phyloP scores from a whole-genome alignment of 1,284 basidiomycete species.

The Gastroboletus turbinatus region DNA sequence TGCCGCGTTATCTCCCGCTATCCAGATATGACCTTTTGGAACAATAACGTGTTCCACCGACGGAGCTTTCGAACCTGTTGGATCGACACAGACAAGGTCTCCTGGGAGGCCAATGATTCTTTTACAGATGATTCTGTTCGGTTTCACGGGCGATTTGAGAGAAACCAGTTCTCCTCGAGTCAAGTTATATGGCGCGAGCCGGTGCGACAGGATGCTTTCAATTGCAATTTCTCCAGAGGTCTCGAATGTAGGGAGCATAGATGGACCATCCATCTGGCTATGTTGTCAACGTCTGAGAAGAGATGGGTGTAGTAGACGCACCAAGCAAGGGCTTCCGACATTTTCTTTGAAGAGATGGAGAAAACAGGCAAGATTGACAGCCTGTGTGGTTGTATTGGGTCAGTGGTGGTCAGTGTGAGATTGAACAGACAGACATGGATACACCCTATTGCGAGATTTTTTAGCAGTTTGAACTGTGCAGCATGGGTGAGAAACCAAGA shows the following conservation, averaged over 20 bases:
- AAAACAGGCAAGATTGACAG: constrained; percentile 51
- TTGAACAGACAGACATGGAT: constrained; percentile 28
- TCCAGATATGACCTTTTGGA: constrained; percentile 88
- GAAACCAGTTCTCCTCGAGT: constrained; percentile 83
- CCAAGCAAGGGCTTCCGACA: constrained; percentile 54
- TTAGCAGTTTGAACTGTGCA: constrained; percentile 17
- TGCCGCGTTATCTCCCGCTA: constrained; percentile 86
- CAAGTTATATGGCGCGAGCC: constrained; percentile 53
- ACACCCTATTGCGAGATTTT: constrained; percentile 24
- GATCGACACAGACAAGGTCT: constrained; percentile 89
- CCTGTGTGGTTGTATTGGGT: constrained; percentile 33
- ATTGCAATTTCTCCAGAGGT: constrained; percentile 58
- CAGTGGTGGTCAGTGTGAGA: neutral
- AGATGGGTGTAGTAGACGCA: constrained; percentile 29
- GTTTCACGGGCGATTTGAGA: constrained; percentile 73
- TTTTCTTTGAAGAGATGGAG: constrained; percentile 61
- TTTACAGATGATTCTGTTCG: constrained; percentile 80
- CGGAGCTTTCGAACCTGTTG: constrained; percentile 57
- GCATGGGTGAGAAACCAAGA: constrained; percentile 13
- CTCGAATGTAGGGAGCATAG: constrained; percentile 85
- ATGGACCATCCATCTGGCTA: constrained; percentile 65
- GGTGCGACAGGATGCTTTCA: constrained; percentile 58
- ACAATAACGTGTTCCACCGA: constrained; percentile 71
- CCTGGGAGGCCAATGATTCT: constrained; percentile 89
- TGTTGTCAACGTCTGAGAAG: neutral